Conservation (phyloP, 2,329 filamentous ascomycete species). For the Fusarium aywerte region DNA sequence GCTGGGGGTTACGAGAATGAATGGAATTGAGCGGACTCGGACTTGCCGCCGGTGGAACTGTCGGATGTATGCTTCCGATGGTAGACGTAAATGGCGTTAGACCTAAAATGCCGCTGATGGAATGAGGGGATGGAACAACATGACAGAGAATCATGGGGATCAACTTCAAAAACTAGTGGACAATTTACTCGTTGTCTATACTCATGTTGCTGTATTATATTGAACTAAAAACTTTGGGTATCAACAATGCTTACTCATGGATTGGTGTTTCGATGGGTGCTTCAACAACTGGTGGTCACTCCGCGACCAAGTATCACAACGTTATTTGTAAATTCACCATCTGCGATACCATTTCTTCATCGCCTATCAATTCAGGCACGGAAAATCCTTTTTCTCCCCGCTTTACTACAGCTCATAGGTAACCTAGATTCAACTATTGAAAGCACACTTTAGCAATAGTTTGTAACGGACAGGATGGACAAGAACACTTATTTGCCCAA, state of each 20-base stretch:
- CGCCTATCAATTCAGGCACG: constrained; percentile 51
- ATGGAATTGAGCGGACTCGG: background rate
- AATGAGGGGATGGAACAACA: background rate
- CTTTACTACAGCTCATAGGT: constrained; percentile 50
- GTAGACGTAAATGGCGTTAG: constrained; percentile 25
- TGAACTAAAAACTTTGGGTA: constrained; percentile 48
- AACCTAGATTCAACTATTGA: constrained; percentile 48
- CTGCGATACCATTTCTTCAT: constrained; percentile 55
- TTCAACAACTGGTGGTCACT: constrained; percentile 54
- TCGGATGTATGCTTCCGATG: constrained; percentile 36
- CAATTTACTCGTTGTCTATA: constrained; percentile 4
- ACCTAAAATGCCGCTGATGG: constrained; percentile 9
- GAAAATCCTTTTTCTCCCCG: constrained; percentile 53
- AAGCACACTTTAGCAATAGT: constrained; percentile 55
- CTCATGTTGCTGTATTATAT: no score
- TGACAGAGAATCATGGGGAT: constrained; percentile 15
- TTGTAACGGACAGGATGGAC: constrained; percentile 52
- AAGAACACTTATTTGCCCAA: constrained; percentile 51
- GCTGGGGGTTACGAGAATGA: background rate
- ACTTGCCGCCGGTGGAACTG: constrained; percentile 13
- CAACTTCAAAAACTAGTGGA: background rate
- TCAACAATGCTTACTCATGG: constrained; percentile 53
- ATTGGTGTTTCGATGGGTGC: constrained; percentile 60
- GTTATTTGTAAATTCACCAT: constrained; percentile 53
- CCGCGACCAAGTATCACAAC: constrained; percentile 53